phyloP scores from a whole-genome alignment of 2,329 filamentous ascomycete species.

The Curvularia verruculosa region DNA sequence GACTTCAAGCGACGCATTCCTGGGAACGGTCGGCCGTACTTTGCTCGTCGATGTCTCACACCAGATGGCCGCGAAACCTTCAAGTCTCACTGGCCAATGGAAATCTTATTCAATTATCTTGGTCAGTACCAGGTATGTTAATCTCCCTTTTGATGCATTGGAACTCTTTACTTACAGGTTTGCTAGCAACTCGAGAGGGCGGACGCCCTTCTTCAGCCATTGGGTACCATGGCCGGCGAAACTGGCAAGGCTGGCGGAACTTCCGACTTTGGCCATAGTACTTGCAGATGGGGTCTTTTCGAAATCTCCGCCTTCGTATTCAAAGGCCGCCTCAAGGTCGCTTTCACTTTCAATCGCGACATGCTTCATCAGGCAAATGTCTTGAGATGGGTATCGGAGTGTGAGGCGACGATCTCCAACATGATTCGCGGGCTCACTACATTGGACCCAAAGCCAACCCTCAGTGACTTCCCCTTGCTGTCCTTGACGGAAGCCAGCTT shows the following conservation, averaged over 20 bases:
- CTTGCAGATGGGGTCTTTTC: conserved; percentile 57
- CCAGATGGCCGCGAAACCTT: conserved; percentile 37
- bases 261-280: conserved; percentile 53
- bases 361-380: conserved; percentile 56
- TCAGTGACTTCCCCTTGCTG: conserved; percentile 55
- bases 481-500: conserved; percentile 53
- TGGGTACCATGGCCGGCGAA: conserved; percentile 55
- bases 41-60: conserved; percentile 46
- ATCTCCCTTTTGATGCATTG: not conserved
- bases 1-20: conserved; percentile 54
- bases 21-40: conserved; percentile 54
- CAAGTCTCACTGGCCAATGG: conserved; percentile 55
- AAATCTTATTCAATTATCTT: conserved; percentile 65
- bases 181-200: conserved; percentile 54
- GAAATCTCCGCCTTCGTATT: conserved; percentile 60
- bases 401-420: conserved; percentile 40
- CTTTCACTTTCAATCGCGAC: conserved; percentile 58
- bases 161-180: conserved; percentile 30
- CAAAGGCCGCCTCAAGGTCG: conserved; percentile 55
- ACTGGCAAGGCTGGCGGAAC: conserved; percentile 53
- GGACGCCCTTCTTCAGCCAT: conserved; percentile 52
- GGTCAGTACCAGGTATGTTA: conserved; percentile 56
- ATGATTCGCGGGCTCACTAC: conserved; percentile 36
- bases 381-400: conserved; percentile 52
- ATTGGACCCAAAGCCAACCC: conserved; percentile 45